Evolutionary conservation across 2,329 filamentous ascomycete genomes (phyloP).

Genomic region (Ophiostoma australiae): DNA sequence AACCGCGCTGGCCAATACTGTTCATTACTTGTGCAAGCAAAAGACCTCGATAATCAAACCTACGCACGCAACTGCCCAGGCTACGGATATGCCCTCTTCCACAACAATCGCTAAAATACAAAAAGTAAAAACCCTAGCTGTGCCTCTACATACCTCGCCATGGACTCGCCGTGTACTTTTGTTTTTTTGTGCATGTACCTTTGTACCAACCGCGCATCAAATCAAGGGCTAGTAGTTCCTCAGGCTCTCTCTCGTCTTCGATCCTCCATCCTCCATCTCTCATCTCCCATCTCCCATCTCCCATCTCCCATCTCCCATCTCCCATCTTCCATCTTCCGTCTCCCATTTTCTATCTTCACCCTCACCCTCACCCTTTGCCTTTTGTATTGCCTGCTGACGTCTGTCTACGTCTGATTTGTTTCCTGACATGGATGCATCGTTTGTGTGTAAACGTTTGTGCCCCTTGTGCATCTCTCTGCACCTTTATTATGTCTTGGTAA

Average conservation of each 20-base stretch:
- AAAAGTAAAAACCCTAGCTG: not conserved
- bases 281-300: not conserved
- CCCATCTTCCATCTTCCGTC: not conserved
- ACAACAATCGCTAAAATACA: not conserved
- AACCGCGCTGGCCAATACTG: not conserved
- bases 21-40: slow-evolving; percentile 3
- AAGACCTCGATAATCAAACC: not conserved
- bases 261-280: too few relatives aligned
- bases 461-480: not conserved
- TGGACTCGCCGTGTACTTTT: not conserved
- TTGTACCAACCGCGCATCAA: slow-evolving; percentile 5
- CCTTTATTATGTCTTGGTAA: not conserved
- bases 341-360: not conserved
- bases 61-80: slow-evolving; percentile 3
- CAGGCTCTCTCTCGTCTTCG: not conserved
- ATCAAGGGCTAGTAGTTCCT: not conserved
- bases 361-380: not conserved
- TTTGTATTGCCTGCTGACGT: not conserved
- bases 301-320: not conserved
- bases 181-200: not conserved
- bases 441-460: not conserved
- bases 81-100: slow-evolving; percentile 6
- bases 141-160: not conserved
- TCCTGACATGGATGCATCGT: not conserved
- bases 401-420: not conserved